Percentiles rank a stretch among this genome's conserved stretches.
phyloP scores from a whole-genome alignment of 2,329 filamentous ascomycete genomes.

The Monosporascus ibericus region DNA sequence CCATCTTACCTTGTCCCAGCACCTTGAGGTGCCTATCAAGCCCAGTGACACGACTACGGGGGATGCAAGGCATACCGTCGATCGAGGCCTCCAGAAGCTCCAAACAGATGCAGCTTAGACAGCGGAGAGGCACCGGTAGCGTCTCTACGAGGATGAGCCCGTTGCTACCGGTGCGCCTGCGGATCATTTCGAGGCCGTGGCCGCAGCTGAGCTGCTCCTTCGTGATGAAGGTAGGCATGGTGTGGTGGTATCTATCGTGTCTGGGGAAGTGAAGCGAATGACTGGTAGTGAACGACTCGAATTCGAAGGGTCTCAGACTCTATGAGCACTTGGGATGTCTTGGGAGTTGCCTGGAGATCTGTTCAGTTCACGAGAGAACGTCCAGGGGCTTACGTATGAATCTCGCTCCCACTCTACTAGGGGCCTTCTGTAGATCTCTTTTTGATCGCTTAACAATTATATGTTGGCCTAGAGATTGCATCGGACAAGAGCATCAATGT shows the following conservation, averaged over 20 bases:
- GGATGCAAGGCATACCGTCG: background rate
- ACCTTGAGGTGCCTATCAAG: conserved; percentile 1
- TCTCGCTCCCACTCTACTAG: background rate
- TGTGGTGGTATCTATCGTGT: background rate
- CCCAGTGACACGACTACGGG: background rate
- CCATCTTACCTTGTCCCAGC: background rate
- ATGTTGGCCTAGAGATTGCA: background rate
- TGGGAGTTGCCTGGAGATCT: background rate
- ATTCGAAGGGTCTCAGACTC: background rate
- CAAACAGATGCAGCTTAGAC: conserved; percentile 7
- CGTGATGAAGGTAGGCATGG: conserved; percentile 12
- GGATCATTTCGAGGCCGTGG: conserved; percentile 4
- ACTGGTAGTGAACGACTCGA: background rate
- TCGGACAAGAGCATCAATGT: background rate
- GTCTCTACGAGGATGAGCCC: conserved; percentile 1
- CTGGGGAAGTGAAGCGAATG: background rate
- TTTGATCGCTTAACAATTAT: background rate
- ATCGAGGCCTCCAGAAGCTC: background rate
- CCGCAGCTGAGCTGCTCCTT: conserved; percentile 10
- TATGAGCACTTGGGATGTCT: background rate
- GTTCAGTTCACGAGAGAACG: too few relatives aligned
- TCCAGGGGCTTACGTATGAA: background rate
- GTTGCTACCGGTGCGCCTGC: conserved; percentile 3
- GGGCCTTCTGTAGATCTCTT: background rate
- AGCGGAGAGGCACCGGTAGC: conserved; percentile 5